Conservation (phyloP, 208 protist genomes). For the Crithidia expoeki region DNA sequence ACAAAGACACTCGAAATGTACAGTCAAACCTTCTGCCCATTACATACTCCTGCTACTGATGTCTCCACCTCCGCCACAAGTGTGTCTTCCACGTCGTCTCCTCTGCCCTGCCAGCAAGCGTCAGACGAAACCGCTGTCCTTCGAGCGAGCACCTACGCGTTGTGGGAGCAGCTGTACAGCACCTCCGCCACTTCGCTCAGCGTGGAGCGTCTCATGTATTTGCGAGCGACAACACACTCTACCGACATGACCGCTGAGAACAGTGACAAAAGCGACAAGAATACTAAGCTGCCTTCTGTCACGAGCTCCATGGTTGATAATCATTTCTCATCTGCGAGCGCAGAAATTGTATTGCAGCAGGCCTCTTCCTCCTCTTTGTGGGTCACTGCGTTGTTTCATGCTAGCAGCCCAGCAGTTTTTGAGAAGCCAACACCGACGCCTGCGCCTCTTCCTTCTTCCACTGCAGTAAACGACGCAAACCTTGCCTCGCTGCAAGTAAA, state of each 20-base stretch:
- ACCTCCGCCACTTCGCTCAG: slow-evolving; percentile 37
- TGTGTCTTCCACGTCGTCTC: background rate
- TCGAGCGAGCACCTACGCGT: slow-evolving; percentile 39
- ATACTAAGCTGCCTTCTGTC: background rate
- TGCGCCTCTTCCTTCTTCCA: too few relatives aligned
- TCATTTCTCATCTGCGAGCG: too few relatives aligned
- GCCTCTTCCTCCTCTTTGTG: background rate
- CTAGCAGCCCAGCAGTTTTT: background rate
- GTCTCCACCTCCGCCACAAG: background rate
- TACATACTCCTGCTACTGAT: background rate
- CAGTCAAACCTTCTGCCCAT: background rate
- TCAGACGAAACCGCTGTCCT: slow-evolving; percentile 4
- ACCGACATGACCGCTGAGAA: background rate
- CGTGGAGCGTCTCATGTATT: slow-evolving; percentile 32
- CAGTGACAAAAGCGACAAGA: background rate
- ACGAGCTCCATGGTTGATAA: too few relatives aligned
- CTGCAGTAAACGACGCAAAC: too few relatives aligned
- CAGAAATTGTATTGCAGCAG: too few relatives aligned
- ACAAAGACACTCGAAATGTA: slow-evolving; percentile 8
- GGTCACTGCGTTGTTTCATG: background rate
- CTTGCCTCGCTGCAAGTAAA: too few relatives aligned
- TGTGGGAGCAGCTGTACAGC: slow-evolving; percentile 68
- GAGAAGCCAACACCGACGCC: too few relatives aligned
- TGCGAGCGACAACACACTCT: background rate
- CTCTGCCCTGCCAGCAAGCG: background rate